Evolutionary conservation across 805 yeast species (phyloP).

Genomic region (Trichomonascus vanleenenianus): DNA sequence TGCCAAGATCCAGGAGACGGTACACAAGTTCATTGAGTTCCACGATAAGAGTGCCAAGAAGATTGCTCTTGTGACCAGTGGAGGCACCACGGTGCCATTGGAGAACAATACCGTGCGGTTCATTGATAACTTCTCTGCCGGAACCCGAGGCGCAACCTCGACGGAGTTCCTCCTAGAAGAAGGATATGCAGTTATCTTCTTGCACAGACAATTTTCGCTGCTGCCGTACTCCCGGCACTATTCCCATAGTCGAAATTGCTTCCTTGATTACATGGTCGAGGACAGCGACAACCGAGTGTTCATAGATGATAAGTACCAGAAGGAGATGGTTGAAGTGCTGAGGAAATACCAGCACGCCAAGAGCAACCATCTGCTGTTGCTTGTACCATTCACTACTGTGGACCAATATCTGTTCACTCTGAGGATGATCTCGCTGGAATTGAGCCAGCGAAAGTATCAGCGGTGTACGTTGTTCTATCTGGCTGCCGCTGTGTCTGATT

Average conservation of each 20-base stretch:
- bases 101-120: conserved; percentile 96
- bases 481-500: conserved; percentile 98
- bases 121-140: conserved; percentile 95
- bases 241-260: conserved; percentile 75
- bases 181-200: conserved; percentile 87
- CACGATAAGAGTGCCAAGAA: conserved; percentile 41
- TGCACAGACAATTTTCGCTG: conserved; percentile 87
- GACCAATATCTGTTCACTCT: conserved; percentile 88
- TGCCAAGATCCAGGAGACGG: conserved; percentile 48
- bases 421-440: conserved; percentile 51
- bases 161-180: conserved; percentile 83
- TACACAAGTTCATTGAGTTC: conserved; percentile 50
- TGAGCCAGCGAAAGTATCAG: conserved; percentile 35
- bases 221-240: conserved; percentile 87
- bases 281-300: conserved; percentile 45
- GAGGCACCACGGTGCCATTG: conserved; percentile 96
- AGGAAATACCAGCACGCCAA: conserved; percentile 44
- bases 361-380: conserved; percentile 44
- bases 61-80: conserved; percentile 82
- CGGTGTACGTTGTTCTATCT: conserved; percentile 63
- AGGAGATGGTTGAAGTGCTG: conserved; percentile 52
- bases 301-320: conserved; percentile 52
- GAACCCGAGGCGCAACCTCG: conserved; percentile 94
- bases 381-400: conserved; percentile 89
- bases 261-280: conserved; percentile 71